A percentile compares a stretch with the other conserved stretches of the same genome.
These are phyloP conservation scores for Hortaea werneckii DNA, from an alignment of 2,329 filamentous ascomycete genomes.

Conservation along the genomic window DNA sequence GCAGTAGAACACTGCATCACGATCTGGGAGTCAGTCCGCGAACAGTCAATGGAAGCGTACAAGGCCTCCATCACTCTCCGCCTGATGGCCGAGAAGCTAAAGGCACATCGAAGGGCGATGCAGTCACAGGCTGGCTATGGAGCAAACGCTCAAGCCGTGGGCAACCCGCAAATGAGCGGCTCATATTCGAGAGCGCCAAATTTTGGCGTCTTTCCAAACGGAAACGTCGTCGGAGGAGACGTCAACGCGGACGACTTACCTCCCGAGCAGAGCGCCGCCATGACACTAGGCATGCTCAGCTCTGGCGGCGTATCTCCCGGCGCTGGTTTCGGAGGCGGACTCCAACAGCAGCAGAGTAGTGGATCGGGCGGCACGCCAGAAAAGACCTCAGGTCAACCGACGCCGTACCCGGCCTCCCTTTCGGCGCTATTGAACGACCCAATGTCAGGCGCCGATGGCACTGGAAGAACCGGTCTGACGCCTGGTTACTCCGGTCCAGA, in stretches of 20 bases:
- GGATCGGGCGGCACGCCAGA: conserved; percentile 2
- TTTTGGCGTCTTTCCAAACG: conserved; percentile 24
- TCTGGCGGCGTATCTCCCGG: conserved; percentile 48
- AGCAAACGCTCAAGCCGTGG: background rate
- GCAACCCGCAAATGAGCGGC: background rate
- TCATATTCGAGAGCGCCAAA: background rate
- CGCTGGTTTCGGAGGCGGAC: conserved; percentile 11
- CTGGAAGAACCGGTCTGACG: conserved; percentile 22
- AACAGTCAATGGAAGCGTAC: conserved; percentile 77
- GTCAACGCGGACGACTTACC: conserved; percentile 46
- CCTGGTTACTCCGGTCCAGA: conserved; percentile 26
- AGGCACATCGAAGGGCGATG: conserved; percentile 32
- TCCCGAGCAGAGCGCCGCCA: conserved; percentile 55
- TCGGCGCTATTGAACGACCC: conserved; percentile 26
- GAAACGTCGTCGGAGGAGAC: conserved; percentile 10
- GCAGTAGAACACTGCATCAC: conserved; percentile 60
- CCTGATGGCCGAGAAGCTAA: conserved; percentile 74
- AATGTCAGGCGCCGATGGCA: conserved; percentile 7
- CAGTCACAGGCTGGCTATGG: conserved; percentile 1
- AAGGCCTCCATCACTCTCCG: conserved; percentile 75
- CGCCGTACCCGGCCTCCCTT: conserved; percentile 23
- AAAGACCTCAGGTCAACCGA: conserved; percentile 1
- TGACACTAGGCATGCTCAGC: conserved; percentile 60
- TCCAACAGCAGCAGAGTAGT: conserved; percentile 3
- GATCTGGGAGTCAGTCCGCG: conserved; percentile 71